phyloP scores from a whole-genome alignment of 352 stramenopile species.

The Pythium monospermum region DNA sequence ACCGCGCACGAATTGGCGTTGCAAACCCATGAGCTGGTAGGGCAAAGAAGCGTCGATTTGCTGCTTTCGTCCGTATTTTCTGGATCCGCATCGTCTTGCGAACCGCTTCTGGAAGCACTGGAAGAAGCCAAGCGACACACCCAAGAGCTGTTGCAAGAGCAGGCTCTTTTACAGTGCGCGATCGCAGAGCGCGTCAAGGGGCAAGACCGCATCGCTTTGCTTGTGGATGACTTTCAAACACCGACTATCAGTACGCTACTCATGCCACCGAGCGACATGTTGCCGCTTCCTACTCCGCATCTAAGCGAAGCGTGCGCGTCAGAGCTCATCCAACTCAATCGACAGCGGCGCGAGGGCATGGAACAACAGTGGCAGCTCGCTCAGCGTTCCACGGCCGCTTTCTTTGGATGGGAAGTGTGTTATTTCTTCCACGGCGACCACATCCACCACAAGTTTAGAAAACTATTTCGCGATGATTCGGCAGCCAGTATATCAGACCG shows the following conservation, averaged over 20 bases:
- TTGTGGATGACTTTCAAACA: slow-evolving; percentile 38
- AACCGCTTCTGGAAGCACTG: slow-evolving; percentile 6
- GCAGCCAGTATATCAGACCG: slow-evolving; percentile 25
- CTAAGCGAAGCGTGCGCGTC: slow-evolving; percentile 27
- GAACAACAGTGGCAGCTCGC: slow-evolving; percentile 31
- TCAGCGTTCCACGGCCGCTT: slow-evolving; percentile 13
- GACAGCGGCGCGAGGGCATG: slow-evolving; percentile 21
- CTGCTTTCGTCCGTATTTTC: slow-evolving; percentile 13
- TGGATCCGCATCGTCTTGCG: not conserved
- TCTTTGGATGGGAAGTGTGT: slow-evolving; percentile 47
- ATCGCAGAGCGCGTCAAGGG: slow-evolving; percentile 34
- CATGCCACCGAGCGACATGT: too few species aligned
- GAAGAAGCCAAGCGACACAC: slow-evolving; percentile 26
- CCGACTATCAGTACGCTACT: too few species aligned
- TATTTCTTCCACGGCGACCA: slow-evolving; percentile 29
- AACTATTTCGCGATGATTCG: slow-evolving; percentile 31
- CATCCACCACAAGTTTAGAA: slow-evolving; percentile 41
- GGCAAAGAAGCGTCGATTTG: slow-evolving; percentile 18
- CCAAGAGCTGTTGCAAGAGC: slow-evolving; percentile 29
- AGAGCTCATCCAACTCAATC: slow-evolving; percentile 36
- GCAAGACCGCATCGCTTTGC: slow-evolving; percentile 44
- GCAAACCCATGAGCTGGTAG: slow-evolving; percentile 27
- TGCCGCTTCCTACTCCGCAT: too few species aligned
- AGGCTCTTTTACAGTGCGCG: slow-evolving; percentile 31
- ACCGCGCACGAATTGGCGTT: slow-evolving; percentile 29